A percentile compares a stretch with the other conserved stretches of the same genome.
phyloP scores from a whole-genome alignment of 2,329 filamentous ascomycete genomes.

The Monilinia vaccinii-corymbosi region DNA sequence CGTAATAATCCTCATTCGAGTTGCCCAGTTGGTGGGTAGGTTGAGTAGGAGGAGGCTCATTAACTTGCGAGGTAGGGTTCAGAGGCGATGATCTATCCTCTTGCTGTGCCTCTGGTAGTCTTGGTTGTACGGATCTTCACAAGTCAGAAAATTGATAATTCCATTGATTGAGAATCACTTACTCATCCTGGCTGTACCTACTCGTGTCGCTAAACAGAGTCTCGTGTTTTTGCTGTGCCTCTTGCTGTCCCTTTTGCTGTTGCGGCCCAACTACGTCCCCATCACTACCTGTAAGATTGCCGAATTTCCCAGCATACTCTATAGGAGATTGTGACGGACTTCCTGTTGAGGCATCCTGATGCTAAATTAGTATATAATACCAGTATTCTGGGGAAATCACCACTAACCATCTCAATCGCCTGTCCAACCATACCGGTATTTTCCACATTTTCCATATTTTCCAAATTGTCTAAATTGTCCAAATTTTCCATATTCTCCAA shows the following conservation, averaged over 20 bases:
- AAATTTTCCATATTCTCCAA: constrained; percentile 37
- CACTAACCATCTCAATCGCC: constrained; percentile 61
- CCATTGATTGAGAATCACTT: constrained; percentile 33
- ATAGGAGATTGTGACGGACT: constrained; percentile 36
- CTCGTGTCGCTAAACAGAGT: constrained; percentile 57
- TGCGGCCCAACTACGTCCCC: constrained; percentile 64
- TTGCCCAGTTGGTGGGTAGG: constrained; percentile 25
- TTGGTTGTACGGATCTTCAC: constrained; percentile 42
- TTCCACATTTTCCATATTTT: constrained; percentile 40
- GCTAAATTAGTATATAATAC: background rate
- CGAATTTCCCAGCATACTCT: constrained; percentile 37
- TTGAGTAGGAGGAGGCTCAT: constrained; percentile 32
- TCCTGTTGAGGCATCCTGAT: constrained; percentile 51
- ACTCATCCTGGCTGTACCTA: constrained; percentile 67
- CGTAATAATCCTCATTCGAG: constrained; percentile 58
- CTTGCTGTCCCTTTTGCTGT: constrained; percentile 55
- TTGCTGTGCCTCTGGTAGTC: constrained; percentile 34
- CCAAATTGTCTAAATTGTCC: too few relatives aligned
- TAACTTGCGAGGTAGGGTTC: constrained; percentile 29
- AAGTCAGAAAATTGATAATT: constrained; percentile 15
- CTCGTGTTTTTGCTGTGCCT: constrained; percentile 35
- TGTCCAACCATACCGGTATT: constrained; percentile 41
- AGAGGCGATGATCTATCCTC: constrained; percentile 39
- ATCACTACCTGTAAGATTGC: constrained; percentile 52
- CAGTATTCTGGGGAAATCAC: background rate